Evolutionary conservation across 2,329 filamentous ascomycete species (phyloP).

Genomic region (Xylariaceae sp.): DNA sequence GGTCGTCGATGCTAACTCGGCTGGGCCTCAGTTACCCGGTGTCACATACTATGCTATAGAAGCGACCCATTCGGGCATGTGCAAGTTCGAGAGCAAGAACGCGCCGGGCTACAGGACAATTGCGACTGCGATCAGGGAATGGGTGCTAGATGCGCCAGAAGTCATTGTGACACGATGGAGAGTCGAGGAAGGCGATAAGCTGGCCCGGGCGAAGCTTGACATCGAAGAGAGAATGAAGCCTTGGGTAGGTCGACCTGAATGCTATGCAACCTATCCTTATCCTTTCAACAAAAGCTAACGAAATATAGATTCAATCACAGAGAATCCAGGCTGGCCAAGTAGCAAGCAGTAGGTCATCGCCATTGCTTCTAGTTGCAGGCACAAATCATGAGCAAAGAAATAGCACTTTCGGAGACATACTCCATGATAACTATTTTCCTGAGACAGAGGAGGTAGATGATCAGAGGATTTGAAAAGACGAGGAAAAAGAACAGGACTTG

Average conservation of each 20-base stretch:
- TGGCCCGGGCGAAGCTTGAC: constrained; percentile 39
- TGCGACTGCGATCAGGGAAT: constrained; percentile 44
- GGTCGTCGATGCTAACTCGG: constrained; percentile 65
- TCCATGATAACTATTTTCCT: constrained; percentile 26
- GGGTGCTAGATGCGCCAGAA: constrained; percentile 48
- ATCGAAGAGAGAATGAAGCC: constrained; percentile 41
- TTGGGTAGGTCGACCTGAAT: constrained; percentile 31
- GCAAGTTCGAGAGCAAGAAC: constrained; percentile 45
- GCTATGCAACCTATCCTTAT: not conserved
- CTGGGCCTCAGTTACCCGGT: constrained; percentile 62
- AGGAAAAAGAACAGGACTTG: constrained; percentile 8
- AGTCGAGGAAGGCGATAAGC: constrained; percentile 51
- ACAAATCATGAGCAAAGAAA: constrained; percentile 18
- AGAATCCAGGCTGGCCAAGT: constrained; percentile 25
- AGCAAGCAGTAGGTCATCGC: constrained; percentile 29
- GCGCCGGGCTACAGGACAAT: constrained; percentile 59
- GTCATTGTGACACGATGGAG: constrained; percentile 54
- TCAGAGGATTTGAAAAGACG: constrained; percentile 16
- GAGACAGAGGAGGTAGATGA: constrained; percentile 32
- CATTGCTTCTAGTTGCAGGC: constrained; percentile 22
- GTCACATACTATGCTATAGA: constrained; percentile 64
- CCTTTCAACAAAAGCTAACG: constrained; percentile 13
- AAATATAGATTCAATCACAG: constrained; percentile 28
- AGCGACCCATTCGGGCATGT: constrained; percentile 38
- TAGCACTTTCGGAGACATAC: constrained; percentile 23